Conservation (phyloP, 768 basidiomycete species). For the Ramaria rubella region DNA sequence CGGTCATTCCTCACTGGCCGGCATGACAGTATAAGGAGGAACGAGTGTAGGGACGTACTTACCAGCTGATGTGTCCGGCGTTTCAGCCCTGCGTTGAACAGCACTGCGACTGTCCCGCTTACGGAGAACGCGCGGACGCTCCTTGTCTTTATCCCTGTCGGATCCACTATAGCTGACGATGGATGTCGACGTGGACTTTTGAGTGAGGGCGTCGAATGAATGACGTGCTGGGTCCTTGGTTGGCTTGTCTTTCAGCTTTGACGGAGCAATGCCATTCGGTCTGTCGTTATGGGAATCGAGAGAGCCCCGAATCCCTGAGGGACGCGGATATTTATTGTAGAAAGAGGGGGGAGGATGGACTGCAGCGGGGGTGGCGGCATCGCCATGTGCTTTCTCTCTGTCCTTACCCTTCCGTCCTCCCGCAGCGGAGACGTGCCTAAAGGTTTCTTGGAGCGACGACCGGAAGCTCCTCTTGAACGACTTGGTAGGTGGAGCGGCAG, state of each 20-base stretch:
- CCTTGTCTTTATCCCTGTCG: background rate
- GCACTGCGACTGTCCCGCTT: conserved; percentile 1
- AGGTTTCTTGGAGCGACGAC: conserved; percentile 8
- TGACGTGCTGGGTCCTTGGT: background rate
- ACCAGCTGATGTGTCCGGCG: background rate
- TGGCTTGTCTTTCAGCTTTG: background rate
- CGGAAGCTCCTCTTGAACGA: conserved; percentile 6
- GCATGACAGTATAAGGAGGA: background rate
- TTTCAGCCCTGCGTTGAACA: background rate
- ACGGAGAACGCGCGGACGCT: conserved; percentile 8
- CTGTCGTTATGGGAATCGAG: background rate
- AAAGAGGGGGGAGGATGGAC: conserved; percentile 1
- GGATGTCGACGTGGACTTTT: background rate
- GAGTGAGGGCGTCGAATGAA: conserved; percentile 1
- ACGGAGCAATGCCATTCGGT: background rate
- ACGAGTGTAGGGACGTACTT: background rate
- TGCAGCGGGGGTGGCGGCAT: background rate
- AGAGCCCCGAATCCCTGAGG: conserved; percentile 7
- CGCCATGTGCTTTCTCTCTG: background rate
- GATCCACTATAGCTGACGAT: background rate
- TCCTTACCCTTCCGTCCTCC: background rate
- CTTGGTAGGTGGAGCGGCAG: background rate
- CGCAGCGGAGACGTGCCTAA: conserved; percentile 1
- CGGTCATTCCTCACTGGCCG: background rate
- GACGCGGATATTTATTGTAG: background rate